These are phyloP conservation scores for Pseudocohnilembus persalinus DNA, from an alignment of 169 alveolate species.

Conservation along the genomic window DNA sequence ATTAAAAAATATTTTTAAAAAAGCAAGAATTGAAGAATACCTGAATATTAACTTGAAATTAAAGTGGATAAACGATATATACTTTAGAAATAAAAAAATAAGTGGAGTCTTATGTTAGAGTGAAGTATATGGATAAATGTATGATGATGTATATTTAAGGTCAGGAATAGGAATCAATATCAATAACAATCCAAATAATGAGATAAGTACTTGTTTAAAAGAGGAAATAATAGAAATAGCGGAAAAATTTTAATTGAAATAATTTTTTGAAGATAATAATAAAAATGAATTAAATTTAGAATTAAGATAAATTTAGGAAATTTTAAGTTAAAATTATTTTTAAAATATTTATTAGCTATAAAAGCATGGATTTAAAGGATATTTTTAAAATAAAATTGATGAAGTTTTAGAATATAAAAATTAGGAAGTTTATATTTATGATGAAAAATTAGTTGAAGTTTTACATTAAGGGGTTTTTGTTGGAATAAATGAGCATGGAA, in stretches of 20 bases:
- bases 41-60: not conserved
- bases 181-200: not conserved
- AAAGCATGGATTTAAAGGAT: not conserved
- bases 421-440: constrained; percentile 4
- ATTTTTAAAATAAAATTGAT: not conserved
- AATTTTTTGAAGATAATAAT: not conserved
- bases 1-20: no score
- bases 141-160: not conserved
- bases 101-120: constrained; percentile 2
- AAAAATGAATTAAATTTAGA: not conserved
- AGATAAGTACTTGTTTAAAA: not conserved
- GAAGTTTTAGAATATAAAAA: not conserved
- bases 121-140: not conserved
- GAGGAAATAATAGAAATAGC: not conserved
- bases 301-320: not conserved
- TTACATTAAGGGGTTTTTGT: constrained; percentile 4
- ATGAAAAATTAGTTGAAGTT: not conserved
- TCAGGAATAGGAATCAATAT: constrained; percentile 11
- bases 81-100: constrained; percentile 5
- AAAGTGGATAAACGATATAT: constrained; percentile 16
- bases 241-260: not conserved
- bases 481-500: constrained; percentile 26
- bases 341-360: not conserved
- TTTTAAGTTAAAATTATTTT: not conserved
- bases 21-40: not conserved